Base-by-base conservation (phyloP, 2,329 filamentous ascomycete genomes). In the Hymenoscyphus fructigenus region DNA sequence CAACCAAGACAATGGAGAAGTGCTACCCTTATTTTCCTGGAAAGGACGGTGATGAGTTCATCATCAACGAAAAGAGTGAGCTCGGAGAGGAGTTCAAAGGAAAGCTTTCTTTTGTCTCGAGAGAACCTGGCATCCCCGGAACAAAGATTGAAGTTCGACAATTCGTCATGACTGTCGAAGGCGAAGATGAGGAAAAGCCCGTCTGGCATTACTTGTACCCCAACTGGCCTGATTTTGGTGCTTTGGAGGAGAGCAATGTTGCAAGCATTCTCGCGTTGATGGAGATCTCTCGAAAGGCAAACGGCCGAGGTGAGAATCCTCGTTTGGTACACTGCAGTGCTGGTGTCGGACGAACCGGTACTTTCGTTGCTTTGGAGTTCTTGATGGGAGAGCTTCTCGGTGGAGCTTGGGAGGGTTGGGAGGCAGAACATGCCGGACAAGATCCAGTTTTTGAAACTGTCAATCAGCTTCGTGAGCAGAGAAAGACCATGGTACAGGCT, bases 361-460 rank as follows among this genome's bases (percentile, higher is more conserved):
- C 95, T 0, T 99, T 98, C 75, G 97, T 99, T 73, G 91, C 92
- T 1, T 84, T 99, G n/a, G 95, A 98, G 78, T 92, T 96, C 77
- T 85, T 99, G 29, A 83, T 96, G 68, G 85, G 88, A 41, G 92
- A 97, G 77, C 83, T 98, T 10, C 88, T 91, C 29, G 84, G 88
- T 5, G 94, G 93, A 59, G 83, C 88, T 29, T 74, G 73, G 72
- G 70, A 73, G 56, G 65, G 65, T 56, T 71, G 74, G 64, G 73
- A 74, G 38, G 69, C 72, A 47, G 70, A 77, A 23, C 66, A 73
- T 34, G 69, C 78, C 9, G 78, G 80, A 10, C 78, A 82, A 12
- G 93, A 97, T 72, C 85, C 90, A 2, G 84, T 99, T 50, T 91
- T 88, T 69, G 84, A 90, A 20, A 90, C 91, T 0, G 93, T 99